Evolutionary conservation across 768 basidiomycete genomes (phyloP), one percentile per base, ranked within the genome.

Genomic region (Asterophora parasitica): DNA sequence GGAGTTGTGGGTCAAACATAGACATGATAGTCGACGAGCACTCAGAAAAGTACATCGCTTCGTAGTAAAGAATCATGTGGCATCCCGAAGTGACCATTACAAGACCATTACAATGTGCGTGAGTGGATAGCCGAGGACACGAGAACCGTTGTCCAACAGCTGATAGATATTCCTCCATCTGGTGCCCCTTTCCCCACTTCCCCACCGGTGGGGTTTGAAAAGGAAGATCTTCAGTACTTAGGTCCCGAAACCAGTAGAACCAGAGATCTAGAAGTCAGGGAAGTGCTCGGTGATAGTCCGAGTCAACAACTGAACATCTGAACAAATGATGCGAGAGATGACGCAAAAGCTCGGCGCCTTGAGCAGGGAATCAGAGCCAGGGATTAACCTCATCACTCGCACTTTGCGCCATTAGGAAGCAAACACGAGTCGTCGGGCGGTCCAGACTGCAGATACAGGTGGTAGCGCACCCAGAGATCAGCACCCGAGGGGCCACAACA

Each of bases 391-490:
- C 33, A 20, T 20, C 17, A 33, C 8, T 4, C 6, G 23, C 23
- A 6, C 23, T 7, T 47, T 50, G 42, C 46, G 34, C 50, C 44
- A 51, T 51, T 45, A 51, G 49, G 49, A 51, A 46, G 26, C 26
- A 15, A 27, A 37, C 9, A 7, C 38, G 26, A 15, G 37, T 31
- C 35, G 16, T 35, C 32, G 23, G n/a, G n/a, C n/a, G n/a, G n/a
- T n/a, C n/a, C n/a, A n/a, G n/a, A n/a, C n/a, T n/a, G n/a, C n/a
- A n/a, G n/a, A n/a, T n/a, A n/a, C n/a, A 26, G 8, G 17, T 11
- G 17, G 23, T 3, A n/a, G 4, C 15, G 19, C 39, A 44, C 33
- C 39, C 37, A 34, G 43, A 46, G 35, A 40, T 40, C 43, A 30
- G 33, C 30, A n/a, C 16, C 38, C 46, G 41, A 42, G 27, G 23